Evolutionary conservation across 2,329 filamentous ascomycete species (phyloP).

Genomic region (Trichothecium roseum): DNA sequence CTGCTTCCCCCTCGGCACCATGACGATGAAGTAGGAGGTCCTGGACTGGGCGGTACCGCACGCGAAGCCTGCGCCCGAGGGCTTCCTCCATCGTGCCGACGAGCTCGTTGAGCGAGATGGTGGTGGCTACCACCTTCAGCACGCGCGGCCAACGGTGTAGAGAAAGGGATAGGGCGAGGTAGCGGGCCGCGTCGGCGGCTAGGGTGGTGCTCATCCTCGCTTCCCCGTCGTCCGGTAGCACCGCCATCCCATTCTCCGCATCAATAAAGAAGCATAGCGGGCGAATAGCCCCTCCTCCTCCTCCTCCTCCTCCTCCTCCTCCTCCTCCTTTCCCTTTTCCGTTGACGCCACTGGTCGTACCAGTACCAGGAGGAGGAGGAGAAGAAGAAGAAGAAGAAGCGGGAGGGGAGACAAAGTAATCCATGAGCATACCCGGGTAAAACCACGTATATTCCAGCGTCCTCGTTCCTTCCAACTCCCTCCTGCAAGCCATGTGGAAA

Average conservation of each 20-base stretch:
- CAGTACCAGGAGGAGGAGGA: too few relatives aligned
- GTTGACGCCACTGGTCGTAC: too few relatives aligned
- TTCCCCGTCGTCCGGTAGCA: slow-evolving; percentile 18
- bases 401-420: slow-evolving; percentile 21
- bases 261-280: slow-evolving; percentile 19
- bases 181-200: slow-evolving; percentile 19
- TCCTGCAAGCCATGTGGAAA: slow-evolving; percentile 15
- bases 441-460: slow-evolving; percentile 21
- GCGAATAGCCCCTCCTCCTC: too few relatives aligned
- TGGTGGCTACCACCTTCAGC: slow-evolving; percentile 15
- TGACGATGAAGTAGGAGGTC: slow-evolving; percentile 12
- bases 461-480: slow-evolving; percentile 17
- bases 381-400: too few relatives aligned
- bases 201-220: slow-evolving; percentile 19
- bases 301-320: too few relatives aligned
- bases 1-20: too few relatives aligned
- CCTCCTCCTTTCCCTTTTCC: too few relatives aligned
- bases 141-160: slow-evolving; percentile 17
- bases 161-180: slow-evolving; percentile 17
- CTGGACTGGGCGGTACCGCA: slow-evolving; percentile 15
- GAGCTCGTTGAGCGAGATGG: slow-evolving; percentile 17
- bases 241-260: slow-evolving; percentile 12
- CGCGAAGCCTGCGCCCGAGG: slow-evolving; percentile 13
- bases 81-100: slow-evolving; percentile 20
- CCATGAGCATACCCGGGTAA: slow-evolving; percentile 25